Percentiles rank a stretch among this genome's conserved stretches.
phyloP scores from a whole-genome alignment of 805 yeast species.

The Yarrowia alimentaria region DNA sequence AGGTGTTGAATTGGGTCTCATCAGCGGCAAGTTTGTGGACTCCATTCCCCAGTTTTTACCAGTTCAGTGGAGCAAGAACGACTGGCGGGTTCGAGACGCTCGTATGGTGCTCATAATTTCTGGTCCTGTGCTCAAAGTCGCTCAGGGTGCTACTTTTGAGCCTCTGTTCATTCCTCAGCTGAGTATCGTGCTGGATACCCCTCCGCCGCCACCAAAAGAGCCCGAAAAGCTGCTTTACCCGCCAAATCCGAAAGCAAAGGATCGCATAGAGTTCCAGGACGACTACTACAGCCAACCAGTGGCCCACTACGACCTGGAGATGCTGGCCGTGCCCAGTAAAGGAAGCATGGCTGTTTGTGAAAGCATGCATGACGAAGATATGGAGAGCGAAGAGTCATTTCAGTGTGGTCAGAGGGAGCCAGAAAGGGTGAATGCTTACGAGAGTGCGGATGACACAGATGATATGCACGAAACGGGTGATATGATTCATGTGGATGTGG shows the following conservation, averaged over 20 bases:
- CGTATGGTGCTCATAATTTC: conserved; percentile 5
- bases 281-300: background rate
- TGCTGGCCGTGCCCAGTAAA: background rate
- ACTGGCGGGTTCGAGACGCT: conserved; percentile 8
- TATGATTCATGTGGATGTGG: too few species aligned
- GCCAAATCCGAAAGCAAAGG: background rate
- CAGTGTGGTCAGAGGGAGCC: too few species aligned
- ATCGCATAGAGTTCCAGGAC: conserved; percentile 1
- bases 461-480: too few species aligned
- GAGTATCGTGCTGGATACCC: conserved; percentile 1
- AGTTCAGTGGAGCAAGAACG: too few species aligned
- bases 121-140: background rate
- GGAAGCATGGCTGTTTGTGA: conserved; percentile 15
- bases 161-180: conserved; percentile 1
- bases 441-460: too few species aligned
- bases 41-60: conserved; percentile 2
- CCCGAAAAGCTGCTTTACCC: background rate
- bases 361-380: too few species aligned
- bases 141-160: conserved; percentile 3
- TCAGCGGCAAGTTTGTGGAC: conserved; percentile 2
- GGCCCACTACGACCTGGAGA: background rate
- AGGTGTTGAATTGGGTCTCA: background rate
- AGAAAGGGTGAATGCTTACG: too few species aligned
- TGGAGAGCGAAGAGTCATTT: too few species aligned
- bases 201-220: background rate